These are phyloP conservation scores for Alloascoidea africana DNA, from an alignment of 805 yeast genomes.

Conservation along the genomic window DNA sequence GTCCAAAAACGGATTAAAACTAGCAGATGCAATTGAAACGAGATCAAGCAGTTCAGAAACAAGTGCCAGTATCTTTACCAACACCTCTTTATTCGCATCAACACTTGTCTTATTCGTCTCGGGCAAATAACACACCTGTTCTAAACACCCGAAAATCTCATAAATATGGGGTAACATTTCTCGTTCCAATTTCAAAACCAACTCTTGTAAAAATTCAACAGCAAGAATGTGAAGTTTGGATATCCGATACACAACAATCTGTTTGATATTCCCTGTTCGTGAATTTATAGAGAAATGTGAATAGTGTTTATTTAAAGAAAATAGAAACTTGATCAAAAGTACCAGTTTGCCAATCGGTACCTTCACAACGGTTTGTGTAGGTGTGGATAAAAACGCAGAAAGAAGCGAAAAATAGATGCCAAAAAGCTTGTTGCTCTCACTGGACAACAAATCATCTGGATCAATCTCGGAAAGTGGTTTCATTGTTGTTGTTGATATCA, in stretches of 20 bases:
- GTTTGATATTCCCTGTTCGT: slow-evolving; percentile 30
- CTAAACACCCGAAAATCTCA: slow-evolving; percentile 21
- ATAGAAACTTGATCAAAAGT: slow-evolving; percentile 33
- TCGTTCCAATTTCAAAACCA: slow-evolving; percentile 28
- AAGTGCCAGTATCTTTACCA: background rate
- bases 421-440: slow-evolving; percentile 7
- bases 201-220: slow-evolving; percentile 25
- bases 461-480: slow-evolving; percentile 19
- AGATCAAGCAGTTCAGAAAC: background rate
- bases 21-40: background rate
- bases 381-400: slow-evolving; percentile 28
- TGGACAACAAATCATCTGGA: slow-evolving; percentile 10
- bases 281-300: slow-evolving; percentile 39
- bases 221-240: slow-evolving; percentile 32
- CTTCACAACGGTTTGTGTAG: slow-evolving; percentile 38
- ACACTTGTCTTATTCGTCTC: no score
- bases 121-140: slow-evolving; percentile 17
- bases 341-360: slow-evolving; percentile 51
- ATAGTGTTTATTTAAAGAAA: slow-evolving; percentile 39
- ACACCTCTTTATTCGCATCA: background rate
- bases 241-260: no score
- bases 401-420: slow-evolving; percentile 16
- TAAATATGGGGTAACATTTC: slow-evolving; percentile 31
- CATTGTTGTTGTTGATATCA: slow-evolving; percentile 7
- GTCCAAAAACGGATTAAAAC: background rate